Percentiles rank a stretch among this genome's conserved stretches.
Evolutionary conservation across 352 stramenopile species (phyloP).

Genomic region (Phytopythium delawarense): DNA sequence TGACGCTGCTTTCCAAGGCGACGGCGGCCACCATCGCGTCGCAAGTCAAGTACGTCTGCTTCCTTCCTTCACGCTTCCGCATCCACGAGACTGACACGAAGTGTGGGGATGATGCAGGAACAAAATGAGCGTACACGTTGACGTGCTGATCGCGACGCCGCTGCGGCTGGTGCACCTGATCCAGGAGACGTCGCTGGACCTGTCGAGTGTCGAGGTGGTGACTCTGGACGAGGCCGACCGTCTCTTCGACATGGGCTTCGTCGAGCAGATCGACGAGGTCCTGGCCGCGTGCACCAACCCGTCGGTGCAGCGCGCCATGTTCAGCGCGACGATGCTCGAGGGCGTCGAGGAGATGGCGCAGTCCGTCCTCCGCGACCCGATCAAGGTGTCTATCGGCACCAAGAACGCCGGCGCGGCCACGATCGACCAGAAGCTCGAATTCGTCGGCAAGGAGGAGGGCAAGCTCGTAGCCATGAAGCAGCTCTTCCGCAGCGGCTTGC

Average conservation of each 20-base stretch:
- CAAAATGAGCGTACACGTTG: constrained; percentile 79
- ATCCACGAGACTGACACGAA: neutral
- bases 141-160: constrained; percentile 96
- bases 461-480: constrained; percentile 97
- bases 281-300: constrained; percentile 88
- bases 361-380: constrained; percentile 94
- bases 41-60: constrained; percentile 50
- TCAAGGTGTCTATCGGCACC: constrained; percentile 93
- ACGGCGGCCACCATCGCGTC: constrained; percentile 77
- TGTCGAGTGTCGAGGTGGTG: constrained; percentile 89
- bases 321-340: constrained; percentile 97
- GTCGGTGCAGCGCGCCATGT: constrained; percentile 92
- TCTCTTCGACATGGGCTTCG: constrained; percentile 96
- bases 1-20: constrained; percentile 91
- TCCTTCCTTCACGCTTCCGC: neutral
- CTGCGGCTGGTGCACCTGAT: constrained; percentile 93
- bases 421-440: constrained; percentile 95
- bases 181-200: constrained; percentile 78
- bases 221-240: constrained; percentile 99
- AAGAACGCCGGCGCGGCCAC: constrained; percentile 86
- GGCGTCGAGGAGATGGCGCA: constrained; percentile 95
- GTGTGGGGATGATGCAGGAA: constrained; percentile 34
- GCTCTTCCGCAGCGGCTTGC: constrained; percentile 88
- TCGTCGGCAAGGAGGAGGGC: constrained; percentile 98
- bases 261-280: constrained; percentile 98